Percentiles rank a stretch among this genome's conserved stretches.
phyloP scores from a whole-genome alignment of 106 monocot genomes.

The Vanilla planifolia region DNA sequence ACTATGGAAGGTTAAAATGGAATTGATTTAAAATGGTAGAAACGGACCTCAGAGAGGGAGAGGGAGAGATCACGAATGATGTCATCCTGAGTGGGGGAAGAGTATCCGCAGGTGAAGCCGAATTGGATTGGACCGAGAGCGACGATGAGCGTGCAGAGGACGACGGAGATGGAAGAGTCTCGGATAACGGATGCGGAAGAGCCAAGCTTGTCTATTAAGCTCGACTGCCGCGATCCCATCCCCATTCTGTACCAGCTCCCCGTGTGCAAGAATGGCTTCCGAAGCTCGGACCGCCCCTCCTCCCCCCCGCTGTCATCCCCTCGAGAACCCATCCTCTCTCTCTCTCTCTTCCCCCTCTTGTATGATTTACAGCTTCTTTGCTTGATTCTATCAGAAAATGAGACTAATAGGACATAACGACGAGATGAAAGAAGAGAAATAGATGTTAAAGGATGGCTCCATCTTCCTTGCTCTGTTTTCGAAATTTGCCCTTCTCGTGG shows the following conservation, averaged over 20 bases:
- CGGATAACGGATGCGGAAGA: constrained; percentile 71
- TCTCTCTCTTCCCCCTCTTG: background rate
- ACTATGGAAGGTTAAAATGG: background rate
- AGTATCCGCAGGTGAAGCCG: constrained; percentile 91
- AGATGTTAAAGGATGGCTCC: no score
- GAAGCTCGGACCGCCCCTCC: constrained; percentile 17
- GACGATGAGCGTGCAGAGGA: constrained; percentile 89
- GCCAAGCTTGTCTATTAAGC: constrained; percentile 61
- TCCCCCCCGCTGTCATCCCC: constrained; percentile 54
- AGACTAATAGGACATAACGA: no score
- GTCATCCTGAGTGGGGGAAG: constrained; percentile 75
- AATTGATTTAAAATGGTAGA: background rate
- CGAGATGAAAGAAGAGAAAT: no score
- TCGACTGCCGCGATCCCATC: constrained; percentile 81
- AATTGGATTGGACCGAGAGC: constrained; percentile 97
- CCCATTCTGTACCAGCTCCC: constrained; percentile 94
- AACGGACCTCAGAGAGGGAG: constrained; percentile 64
- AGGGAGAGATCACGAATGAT: constrained; percentile 71
- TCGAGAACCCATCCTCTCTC: constrained; percentile 42
- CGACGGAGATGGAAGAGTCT: constrained; percentile 79
- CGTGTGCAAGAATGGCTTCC: constrained; percentile 84
- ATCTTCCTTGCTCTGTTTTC: no score
- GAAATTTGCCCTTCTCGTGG: no score
- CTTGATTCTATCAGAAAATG: no score
- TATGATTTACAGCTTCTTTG: no score